Conservation (phyloP, 495 filamentous ascomycete species). For the Peziza echinospora region DNA sequence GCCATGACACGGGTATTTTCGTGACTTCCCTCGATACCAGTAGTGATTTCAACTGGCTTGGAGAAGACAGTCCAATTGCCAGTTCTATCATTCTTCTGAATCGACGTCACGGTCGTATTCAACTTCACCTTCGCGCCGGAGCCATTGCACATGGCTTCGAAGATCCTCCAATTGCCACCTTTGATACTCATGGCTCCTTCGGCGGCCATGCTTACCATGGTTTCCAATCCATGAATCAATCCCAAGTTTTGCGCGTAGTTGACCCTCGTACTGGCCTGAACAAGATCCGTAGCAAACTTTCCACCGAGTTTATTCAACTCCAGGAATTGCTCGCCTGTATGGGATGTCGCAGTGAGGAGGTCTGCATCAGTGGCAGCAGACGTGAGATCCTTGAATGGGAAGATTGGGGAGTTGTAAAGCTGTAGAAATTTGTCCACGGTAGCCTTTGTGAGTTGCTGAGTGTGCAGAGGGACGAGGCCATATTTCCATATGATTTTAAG, state of each 20-base stretch:
- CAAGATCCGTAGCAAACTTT: conserved; percentile 55
- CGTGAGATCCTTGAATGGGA: conserved; percentile 63
- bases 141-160: conserved; percentile 50
- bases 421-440: conserved; percentile 53
- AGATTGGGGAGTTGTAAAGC: conserved; percentile 60
- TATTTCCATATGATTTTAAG: conserved; percentile 70
- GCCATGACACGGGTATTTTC: conserved; percentile 14
- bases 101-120: conserved; percentile 46
- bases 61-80: conserved; percentile 4
- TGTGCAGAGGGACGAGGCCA: conserved; percentile 52
- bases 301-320: conserved; percentile 41
- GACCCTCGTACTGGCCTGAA: conserved; percentile 81
- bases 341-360: conserved; percentile 38
- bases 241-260: conserved; percentile 85
- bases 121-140: conserved; percentile 38
- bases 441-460: conserved; percentile 47
- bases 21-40: conserved; percentile 8
- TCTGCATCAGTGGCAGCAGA: conserved; percentile 40
- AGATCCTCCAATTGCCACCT: conserved; percentile 93
- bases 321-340: conserved; percentile 52
- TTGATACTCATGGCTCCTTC: conserved; percentile 58
- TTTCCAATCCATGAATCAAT: conserved; percentile 69
- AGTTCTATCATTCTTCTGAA: conserved; percentile 25
- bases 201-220: conserved; percentile 85
- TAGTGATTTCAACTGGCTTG: conserved; percentile 23